Percentiles rank a stretch among this genome's conserved stretches.
Conservation (phyloP, 78 protist species). For the Mastigamoeba balamuthi region DNA sequence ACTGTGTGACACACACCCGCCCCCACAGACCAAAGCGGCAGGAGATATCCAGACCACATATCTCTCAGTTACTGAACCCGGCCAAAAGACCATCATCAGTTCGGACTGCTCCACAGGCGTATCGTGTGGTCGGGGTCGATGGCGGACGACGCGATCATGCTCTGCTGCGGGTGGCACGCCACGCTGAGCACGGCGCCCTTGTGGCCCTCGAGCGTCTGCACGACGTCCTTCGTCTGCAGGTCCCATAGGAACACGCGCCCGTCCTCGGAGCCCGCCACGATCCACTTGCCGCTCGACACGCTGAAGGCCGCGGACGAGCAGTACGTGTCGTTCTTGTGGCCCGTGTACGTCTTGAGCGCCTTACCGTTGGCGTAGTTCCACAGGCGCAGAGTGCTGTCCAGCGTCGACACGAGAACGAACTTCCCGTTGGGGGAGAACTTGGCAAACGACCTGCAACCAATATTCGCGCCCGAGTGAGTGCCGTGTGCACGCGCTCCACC, state of each 20-base stretch:
- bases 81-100: too few relatives aligned
- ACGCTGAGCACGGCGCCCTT: conserved; percentile 57
- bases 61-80: too few relatives aligned
- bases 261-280: conserved; percentile 76
- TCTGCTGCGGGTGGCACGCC: conserved; percentile 62
- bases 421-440: conserved; percentile 83
- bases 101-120: too few relatives aligned
- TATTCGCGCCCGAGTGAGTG: neutral
- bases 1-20: too few relatives aligned
- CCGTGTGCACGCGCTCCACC: too few relatives aligned
- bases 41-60: too few relatives aligned
- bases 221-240: conserved; percentile 58
- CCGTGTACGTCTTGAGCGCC: conserved; percentile 65
- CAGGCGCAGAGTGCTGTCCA: conserved; percentile 52
- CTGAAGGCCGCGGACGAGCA: conserved; percentile 62
- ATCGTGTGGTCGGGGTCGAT: conserved; percentile 39
- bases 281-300: conserved; percentile 42
- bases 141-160: conserved; percentile 71
- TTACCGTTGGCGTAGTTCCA: conserved; percentile 66
- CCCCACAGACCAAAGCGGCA: too few relatives aligned
- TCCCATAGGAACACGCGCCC: conserved; percentile 60
- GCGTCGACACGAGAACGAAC: conserved; percentile 66
- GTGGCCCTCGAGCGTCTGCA: conserved; percentile 66
- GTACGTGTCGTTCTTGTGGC: conserved; percentile 64
- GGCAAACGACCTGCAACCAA: conserved; percentile 39